Evolutionary conservation across 148 eudicot genomes (phyloP), one percentile per base, ranked within the genome.

Genomic region (Mesembryanthemum crystallinum): DNA sequence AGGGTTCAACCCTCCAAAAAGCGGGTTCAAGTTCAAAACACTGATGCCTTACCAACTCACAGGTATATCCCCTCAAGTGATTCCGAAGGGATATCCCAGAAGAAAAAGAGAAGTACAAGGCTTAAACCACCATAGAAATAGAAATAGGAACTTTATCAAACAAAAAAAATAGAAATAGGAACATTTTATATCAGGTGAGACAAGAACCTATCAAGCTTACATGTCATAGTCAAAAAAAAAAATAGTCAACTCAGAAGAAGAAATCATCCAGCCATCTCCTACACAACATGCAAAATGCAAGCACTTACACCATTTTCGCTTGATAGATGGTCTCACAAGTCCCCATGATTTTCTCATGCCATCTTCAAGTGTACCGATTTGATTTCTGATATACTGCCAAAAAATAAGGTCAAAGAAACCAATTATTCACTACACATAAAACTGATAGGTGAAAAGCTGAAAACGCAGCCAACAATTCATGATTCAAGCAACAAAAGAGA

Each of bases 331-430:
- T 74, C 77, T 70, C 54, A 84, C 81, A 58, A 81, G 80, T 73
- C 80, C 80, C 98, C 98, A 94, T 24, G 98, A 92, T 77, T 89
- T 89, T 83, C 95, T 88, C 68, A 92, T 90, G 71, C 88, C 86
- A 71, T 88, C 91, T 80, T 92, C 97, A 47, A 94, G 83, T 58
- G 63, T 61, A 29, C 77, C 75, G 57, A 87, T 82, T 74, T 94
- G 95, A 74, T 82, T 83, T 81, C 83, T 85, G 42, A 90, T 84
- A 81, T 90, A 94, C 98, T 94, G 89, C 80, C 82, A 62, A 69
- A 25, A 68, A 25, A 71, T 42, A 77, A 24, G 17, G 21, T 24
- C 39, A 55, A 39, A 59, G 24, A 71, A 3, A 52, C 14, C 37
- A 65, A 52, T 13, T 20, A 67, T 32, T 21, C 62, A n/a, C 27